A percentile compares a stretch with the other conserved stretches of the same genome.
Evolutionary conservation across 768 basidiomycete genomes (phyloP).

Genomic region (Naganishia antarctica): DNA sequence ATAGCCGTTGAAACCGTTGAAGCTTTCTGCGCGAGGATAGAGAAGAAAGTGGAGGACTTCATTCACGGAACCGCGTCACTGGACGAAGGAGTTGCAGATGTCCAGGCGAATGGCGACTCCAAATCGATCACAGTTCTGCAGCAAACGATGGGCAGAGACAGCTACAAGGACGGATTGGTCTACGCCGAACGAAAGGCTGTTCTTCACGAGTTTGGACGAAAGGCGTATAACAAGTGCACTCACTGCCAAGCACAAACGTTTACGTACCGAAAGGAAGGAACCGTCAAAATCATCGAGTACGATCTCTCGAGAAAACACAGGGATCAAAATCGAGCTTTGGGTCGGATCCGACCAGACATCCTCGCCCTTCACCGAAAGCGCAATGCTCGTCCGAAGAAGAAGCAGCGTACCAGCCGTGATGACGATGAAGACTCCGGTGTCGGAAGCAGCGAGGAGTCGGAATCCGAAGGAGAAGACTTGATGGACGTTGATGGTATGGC

Average conservation of each 20-base stretch:
- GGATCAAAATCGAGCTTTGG: constrained; percentile 55
- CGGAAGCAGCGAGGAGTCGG: constrained; percentile 48
- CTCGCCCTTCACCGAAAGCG: constrained; percentile 47
- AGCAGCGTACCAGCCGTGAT: constrained; percentile 26
- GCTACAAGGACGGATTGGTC: constrained; percentile 81
- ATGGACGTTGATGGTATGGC: constrained; percentile 42
- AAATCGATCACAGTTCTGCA: constrained; percentile 45
- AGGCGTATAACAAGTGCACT: constrained; percentile 64
- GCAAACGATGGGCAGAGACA: constrained; percentile 57
- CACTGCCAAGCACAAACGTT: constrained; percentile 79
- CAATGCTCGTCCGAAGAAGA: constrained; percentile 8
- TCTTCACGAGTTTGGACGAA: constrained; percentile 73
- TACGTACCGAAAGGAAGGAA: constrained; percentile 87
- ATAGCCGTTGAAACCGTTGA: constrained; percentile 41
- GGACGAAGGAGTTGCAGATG: constrained; percentile 55
- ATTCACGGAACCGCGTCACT: constrained; percentile 31
- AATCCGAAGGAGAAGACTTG: constrained; percentile 40
- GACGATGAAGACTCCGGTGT: constrained; percentile 50
- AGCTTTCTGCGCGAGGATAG: constrained; percentile 40
- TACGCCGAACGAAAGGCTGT: constrained; percentile 79
- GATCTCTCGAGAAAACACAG: constrained; percentile 79
- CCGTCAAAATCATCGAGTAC: constrained; percentile 90
- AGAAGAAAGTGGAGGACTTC: constrained; percentile 35
- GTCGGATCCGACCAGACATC: constrained; percentile 70
- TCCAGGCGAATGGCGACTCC: constrained; percentile 59